Base-by-base conservation (phyloP, 768 basidiomycete genomes). In the Mycena epipterygia region DNA sequence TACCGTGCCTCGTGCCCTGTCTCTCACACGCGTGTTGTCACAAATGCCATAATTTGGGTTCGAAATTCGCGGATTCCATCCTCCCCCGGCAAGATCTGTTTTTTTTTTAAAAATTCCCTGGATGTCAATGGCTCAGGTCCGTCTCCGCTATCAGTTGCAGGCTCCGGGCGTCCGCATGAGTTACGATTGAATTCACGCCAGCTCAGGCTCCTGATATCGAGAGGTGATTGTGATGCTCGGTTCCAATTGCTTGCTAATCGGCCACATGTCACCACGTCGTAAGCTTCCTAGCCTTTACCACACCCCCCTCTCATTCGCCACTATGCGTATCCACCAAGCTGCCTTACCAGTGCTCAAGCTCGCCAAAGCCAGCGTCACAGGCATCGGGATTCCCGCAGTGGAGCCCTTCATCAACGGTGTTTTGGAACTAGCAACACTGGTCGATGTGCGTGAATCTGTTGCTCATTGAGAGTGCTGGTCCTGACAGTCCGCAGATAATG, bases 351-450 rank as follows among this genome's bases (percentile, higher is more conserved):
- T 41, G 5, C 61, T 52, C 16, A 30, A 29, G 2, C 37, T 51
- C 35, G 49, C 49, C 61, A 63, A 63, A 42, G 61, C 25, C 7
- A 25, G 49, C 19, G 61, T 41, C 17, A 51, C 48, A 14, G 61
- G 61, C 46, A 51, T 62, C 29, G 60, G 60, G 7, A 51, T 62
- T 12, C 60, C 60, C 13, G 60, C n/a, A 5, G 27, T 52, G 0
- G 61, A 63, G 27, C 8, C 25, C 7, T 48, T 25, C 39, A 27
- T 63, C 25, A 42, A 30, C 8, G 35, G 25, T 14, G 49, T 52
- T 29, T 13, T 52, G 5, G 49, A 51, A 8, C 49, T 63, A 6
- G 49, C 61, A 19, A 30, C 33, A 21, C 49, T 63, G 60, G 23
- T 62, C 23, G n/a, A 48, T 12, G 49, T 52, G 25, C 17, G 61